Base-by-base conservation (phyloP, 148 eudicot genomes). In the Dysphania ambrosioides region DNA sequence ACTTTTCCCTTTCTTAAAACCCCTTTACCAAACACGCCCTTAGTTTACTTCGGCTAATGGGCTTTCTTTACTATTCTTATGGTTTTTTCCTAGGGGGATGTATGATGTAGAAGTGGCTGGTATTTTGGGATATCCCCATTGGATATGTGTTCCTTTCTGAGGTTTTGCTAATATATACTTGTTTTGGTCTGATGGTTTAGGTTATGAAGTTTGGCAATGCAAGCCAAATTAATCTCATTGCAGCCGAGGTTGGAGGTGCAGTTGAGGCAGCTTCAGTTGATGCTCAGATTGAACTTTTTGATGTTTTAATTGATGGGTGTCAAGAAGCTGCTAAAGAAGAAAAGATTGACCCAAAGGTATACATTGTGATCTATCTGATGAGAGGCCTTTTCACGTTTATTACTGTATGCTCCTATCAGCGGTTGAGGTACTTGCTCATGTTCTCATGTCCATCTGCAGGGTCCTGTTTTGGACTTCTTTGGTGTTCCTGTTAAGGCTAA, bases 401-500 rank as follows among this genome's bases (percentile, higher is more conserved):
- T 56, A 58, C n/a, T 75, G 72, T 18, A 42, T 68, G 32, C 30
- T n/a, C n/a, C 62, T 66, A 26, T 4, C 42, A 23, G 53, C 44
- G 60, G 47, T 68, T 5, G 31, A 7, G 34, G 42, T 38, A 30
- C 21, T 53, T 63, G 40, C 71, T 77, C 40, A 81, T 72, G 36
- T 53, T 73, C 73, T 29, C 34, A 61, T 66, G 34, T 73, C 26
- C 70, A 73, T 61, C 61, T 75, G 66, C 79, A 96, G 99, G 99
- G 97, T 60, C 97, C 97, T 59, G 66, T 91, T 58, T 79, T 96
- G 83, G 99, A 96, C 80, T 96, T 92, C 73, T 96, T 96, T 81
- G 99, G 97, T 71, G 97, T 96, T 57, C 91, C 94, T 82, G 96
- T 96, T 21, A 96, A 91, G 88, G 99, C 99, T 59, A 91, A 82